These are phyloP conservation scores for Blastocladiella emersonii DNA, from an alignment of 371 early-diverging fungal species.

Conservation along the genomic window DNA sequence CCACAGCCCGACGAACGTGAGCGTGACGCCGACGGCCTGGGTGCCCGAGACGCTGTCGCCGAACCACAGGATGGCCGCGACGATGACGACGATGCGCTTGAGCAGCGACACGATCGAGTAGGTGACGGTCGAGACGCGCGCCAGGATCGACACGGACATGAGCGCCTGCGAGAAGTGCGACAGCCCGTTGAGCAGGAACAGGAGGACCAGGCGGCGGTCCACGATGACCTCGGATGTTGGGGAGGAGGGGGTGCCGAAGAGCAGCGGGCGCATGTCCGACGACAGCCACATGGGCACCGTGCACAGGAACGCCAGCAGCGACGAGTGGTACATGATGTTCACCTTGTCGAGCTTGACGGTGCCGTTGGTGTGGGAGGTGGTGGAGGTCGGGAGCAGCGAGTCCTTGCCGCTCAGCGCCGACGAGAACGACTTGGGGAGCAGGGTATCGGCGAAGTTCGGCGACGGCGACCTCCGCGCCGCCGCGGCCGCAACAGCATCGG, in stretches of 20 bases:
- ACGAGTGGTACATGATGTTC: slow-evolving; percentile 65
- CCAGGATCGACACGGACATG: slow-evolving; percentile 63
- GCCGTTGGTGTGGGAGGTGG: background rate
- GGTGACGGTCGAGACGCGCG: slow-evolving; percentile 67
- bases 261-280: slow-evolving; percentile 37
- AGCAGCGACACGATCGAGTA: slow-evolving; percentile 74
- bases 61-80: slow-evolving; percentile 69
- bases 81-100: slow-evolving; percentile 82
- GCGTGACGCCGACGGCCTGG: slow-evolving; percentile 56
- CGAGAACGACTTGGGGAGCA: background rate
- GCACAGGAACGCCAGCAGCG: slow-evolving; percentile 45
- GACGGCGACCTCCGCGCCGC: no score
- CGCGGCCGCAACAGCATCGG: no score
- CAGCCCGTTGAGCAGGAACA: slow-evolving; percentile 60
- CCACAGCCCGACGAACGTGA: slow-evolving; percentile 72
- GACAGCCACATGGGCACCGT: slow-evolving; percentile 73
- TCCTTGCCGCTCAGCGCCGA: background rate
- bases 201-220: slow-evolving; percentile 15
- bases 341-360: slow-evolving; percentile 65
- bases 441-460: background rate
- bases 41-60: slow-evolving; percentile 47
- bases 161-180: slow-evolving; percentile 66
- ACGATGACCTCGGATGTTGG: no score
- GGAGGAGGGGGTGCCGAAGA: slow-evolving; percentile 8
- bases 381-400: background rate